Evolutionary conservation across 768 basidiomycete species (phyloP).

Genomic region (Lentinula raphanica): DNA sequence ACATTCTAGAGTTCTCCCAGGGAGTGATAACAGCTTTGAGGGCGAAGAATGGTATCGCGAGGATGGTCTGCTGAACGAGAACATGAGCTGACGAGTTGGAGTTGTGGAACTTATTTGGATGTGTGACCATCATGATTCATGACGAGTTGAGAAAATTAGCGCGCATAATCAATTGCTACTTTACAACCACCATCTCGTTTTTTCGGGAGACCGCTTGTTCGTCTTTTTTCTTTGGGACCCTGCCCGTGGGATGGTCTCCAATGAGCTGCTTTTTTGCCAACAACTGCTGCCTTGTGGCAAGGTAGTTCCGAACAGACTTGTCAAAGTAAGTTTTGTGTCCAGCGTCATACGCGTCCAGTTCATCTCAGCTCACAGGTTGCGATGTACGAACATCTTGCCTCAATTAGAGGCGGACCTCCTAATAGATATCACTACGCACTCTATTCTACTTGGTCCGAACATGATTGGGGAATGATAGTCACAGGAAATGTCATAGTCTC

Average conservation of each 20-base stretch:
- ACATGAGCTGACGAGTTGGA: background rate
- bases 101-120: background rate
- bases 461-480: conserved; percentile 83
- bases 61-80: background rate
- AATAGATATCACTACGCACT: conserved; percentile 57
- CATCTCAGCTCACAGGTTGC: conserved; percentile 52
- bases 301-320: conserved; percentile 42
- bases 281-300: conserved; percentile 34
- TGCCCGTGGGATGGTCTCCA: background rate
- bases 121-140: background rate
- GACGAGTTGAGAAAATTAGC: background rate
- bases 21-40: background rate
- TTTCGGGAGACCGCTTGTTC: background rate
- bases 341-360: too few species aligned
- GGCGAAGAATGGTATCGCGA: background rate
- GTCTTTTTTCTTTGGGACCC: too few species aligned
- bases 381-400: conserved; percentile 80
- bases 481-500: conserved; percentile 83
- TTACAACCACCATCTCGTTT: background rate
- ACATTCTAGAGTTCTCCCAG: conserved; percentile 18
- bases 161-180: background rate
- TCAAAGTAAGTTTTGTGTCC: conserved; percentile 36
- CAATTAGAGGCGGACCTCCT: conserved; percentile 64
- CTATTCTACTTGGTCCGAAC: conserved; percentile 70
- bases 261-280: background rate